phyloP scores from a whole-genome alignment of 352 stramenopile genomes.

The Phytophthora macrochlamydospora region DNA sequence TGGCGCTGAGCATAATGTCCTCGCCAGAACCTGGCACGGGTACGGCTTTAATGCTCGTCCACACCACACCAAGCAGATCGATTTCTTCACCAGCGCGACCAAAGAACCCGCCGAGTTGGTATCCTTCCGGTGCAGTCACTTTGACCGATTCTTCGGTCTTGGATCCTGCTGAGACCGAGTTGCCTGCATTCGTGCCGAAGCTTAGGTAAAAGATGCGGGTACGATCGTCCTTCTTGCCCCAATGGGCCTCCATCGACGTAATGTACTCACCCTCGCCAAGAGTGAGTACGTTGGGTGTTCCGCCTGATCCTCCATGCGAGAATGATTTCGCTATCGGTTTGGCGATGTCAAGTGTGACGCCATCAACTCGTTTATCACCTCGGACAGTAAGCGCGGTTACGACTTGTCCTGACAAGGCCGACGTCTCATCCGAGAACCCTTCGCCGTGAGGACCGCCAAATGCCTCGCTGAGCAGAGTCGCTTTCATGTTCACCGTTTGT shows the following conservation, averaged over 20 bases:
- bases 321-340: constrained; percentile 9
- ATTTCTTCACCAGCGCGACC: constrained; percentile 20
- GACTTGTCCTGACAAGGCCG: constrained; percentile 10
- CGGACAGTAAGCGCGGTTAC: constrained; percentile 11
- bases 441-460: constrained; percentile 16
- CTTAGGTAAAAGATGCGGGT: constrained; percentile 25
- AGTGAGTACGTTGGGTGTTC: constrained; percentile 11
- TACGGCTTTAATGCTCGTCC: background rate
- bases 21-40: background rate
- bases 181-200: constrained; percentile 17
- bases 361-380: constrained; percentile 10
- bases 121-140: constrained; percentile 18
- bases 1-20: constrained; percentile 8
- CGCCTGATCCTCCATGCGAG: constrained; percentile 13
- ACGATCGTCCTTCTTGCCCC: constrained; percentile 8
- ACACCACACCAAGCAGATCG: background rate
- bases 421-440: constrained; percentile 13
- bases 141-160: constrained; percentile 16
- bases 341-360: constrained; percentile 11
- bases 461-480: constrained; percentile 4
- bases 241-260: constrained; percentile 24
- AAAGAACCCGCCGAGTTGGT: constrained; percentile 26
- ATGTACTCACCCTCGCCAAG: constrained; percentile 11
- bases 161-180: constrained; percentile 17
- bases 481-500: too few species aligned